Percentiles rank a stretch among this genome's conserved stretches.
Conservation (phyloP, 208 protist species). For the Trypanosoma scelopori region DNA sequence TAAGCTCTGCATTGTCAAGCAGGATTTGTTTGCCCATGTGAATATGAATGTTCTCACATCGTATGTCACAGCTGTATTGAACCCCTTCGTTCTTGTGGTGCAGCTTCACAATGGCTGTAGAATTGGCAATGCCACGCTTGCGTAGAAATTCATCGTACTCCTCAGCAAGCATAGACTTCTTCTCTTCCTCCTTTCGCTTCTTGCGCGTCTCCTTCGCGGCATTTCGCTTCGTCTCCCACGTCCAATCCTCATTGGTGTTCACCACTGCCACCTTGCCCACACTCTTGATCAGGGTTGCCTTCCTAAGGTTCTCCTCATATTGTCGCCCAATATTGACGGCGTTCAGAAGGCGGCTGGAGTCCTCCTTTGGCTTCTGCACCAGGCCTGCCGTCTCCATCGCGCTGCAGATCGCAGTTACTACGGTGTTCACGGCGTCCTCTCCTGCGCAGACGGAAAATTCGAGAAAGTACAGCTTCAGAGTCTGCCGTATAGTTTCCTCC, state of each 20-base stretch:
- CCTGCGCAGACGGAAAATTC: slow-evolving; percentile 71
- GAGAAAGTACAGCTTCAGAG: slow-evolving; percentile 70
- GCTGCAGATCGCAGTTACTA: slow-evolving; percentile 42
- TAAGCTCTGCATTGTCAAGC: slow-evolving; percentile 78
- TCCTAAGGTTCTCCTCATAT: slow-evolving; percentile 87
- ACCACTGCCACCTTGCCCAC: slow-evolving; percentile 77
- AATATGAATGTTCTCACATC: slow-evolving; percentile 86
- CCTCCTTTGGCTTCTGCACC: slow-evolving; percentile 69
- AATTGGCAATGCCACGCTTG: slow-evolving; percentile 78
- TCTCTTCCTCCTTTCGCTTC: slow-evolving; percentile 89
- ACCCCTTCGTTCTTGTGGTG: slow-evolving; percentile 80
- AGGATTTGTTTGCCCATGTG: slow-evolving; percentile 88
- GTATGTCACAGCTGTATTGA: slow-evolving; percentile 84
- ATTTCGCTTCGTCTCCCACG: slow-evolving; percentile 88
- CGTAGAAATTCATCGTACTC: slow-evolving; percentile 90
- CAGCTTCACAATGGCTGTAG: slow-evolving; percentile 78
- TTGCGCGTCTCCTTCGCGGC: slow-evolving; percentile 86
- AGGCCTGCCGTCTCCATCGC: slow-evolving; percentile 64
- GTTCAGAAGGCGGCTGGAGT: slow-evolving; percentile 65
- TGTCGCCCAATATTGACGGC: slow-evolving; percentile 85
- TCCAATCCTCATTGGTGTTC: slow-evolving; percentile 91
- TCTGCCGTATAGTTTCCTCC: slow-evolving; percentile 71
- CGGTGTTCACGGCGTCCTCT: slow-evolving; percentile 38
- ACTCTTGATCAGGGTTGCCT: slow-evolving; percentile 77
- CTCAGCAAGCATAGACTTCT: slow-evolving; percentile 84